Base-by-base conservation (phyloP, 2,329 filamentous ascomycete species). In the Pseudogymnoascus sp. region DNA sequence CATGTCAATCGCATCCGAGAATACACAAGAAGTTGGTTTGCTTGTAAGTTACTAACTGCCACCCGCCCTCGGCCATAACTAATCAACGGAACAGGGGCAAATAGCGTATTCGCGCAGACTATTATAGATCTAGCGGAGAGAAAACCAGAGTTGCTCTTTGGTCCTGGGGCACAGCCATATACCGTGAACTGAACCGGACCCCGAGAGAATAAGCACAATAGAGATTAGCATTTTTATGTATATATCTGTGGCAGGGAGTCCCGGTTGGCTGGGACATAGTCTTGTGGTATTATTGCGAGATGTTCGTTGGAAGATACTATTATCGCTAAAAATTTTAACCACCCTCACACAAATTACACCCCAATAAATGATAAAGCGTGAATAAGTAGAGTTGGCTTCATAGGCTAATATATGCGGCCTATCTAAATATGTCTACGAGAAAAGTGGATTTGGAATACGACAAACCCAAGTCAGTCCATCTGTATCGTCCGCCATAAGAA, bases 11-110 rank as follows among this genome's bases (percentile, higher is more conserved):
- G 78, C 44, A 76, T 81, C 35, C 76, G 75, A 41, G 79, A 84
- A 38, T 97, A 94, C 74, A 97, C 93, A 1, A 81, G 92, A 66
- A 91, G 89, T 71, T 97, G 93, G 93, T 97, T 97, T 74, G 91
- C 93, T 2, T 97, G 80, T 80, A 74, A 74, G 77, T 71, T 38
- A 59, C 58, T 31, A 33, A 55, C 17, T 27, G 41, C 48, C 17
- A 27, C 27, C 38, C 25, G 15, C 36, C 17, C n/a, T 8, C 31
- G 41, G 48, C 39, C 15, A 5, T 13, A 61, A 39, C 27, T 44
- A 44, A 58, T n/a, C 59, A 61, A 21, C 29, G 42, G 51, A 63
- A 25, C 62, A 78, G 76, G 92, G 94, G 94, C 94, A 9, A 99
- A 99, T 69, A 94, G 91, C 0, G 91, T 99, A 9, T 97, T 96